Base-by-base conservation (phyloP, 2,329 filamentous ascomycete genomes). In the Parastagonospora avenae region DNA sequence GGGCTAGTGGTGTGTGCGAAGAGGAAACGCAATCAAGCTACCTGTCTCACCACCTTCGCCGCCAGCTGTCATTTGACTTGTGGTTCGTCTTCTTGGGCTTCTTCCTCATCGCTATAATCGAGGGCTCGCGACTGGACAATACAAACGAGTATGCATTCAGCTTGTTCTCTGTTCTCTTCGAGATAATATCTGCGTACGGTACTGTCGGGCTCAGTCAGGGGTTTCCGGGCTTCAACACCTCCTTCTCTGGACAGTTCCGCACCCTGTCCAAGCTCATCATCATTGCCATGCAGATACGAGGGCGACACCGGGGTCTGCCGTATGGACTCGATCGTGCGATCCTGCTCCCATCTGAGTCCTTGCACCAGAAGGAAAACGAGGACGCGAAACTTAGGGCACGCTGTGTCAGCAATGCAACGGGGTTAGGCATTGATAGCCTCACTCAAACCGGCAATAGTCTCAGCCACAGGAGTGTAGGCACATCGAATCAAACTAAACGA, bases 51-150 rank as follows among this genome's bases (percentile, higher is more conserved):
- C 94, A 99, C 83, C 82, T 99, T 71, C 89, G 94, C 31, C 86
- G 90, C 40, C 94, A 99, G 74, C 83, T 99, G 32, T 96, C 92
- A 46, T 99, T 99, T 77, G 94, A 99, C 75, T 74, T 99, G 74
- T 99, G 94, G 94, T 99, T 92, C 66, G 89, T 99, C 50, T 96
- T 96, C 68, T 73, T 97, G 19, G 94, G 94, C 1, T 85, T 96
- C 62, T 99, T 99, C 76, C 84, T 97, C 70, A 89, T 99, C 65
- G 83, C 89, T 54, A 96, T 99, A 63, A 86, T 90, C 28, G 95
- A 99, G 76, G 93, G 92, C 4, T 49, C 65, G 7, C 85, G 86
- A 12, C 79, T 99, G 10, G 79, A 89, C 67, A 82, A 82, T 62
- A 76, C 73, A 24, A 79, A 86, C 52, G 76, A 86, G 43, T 79